Evolutionary conservation across 1,284 basidiomycete species (phyloP).

Genomic region (Thecaphora thlaspeos): DNA sequence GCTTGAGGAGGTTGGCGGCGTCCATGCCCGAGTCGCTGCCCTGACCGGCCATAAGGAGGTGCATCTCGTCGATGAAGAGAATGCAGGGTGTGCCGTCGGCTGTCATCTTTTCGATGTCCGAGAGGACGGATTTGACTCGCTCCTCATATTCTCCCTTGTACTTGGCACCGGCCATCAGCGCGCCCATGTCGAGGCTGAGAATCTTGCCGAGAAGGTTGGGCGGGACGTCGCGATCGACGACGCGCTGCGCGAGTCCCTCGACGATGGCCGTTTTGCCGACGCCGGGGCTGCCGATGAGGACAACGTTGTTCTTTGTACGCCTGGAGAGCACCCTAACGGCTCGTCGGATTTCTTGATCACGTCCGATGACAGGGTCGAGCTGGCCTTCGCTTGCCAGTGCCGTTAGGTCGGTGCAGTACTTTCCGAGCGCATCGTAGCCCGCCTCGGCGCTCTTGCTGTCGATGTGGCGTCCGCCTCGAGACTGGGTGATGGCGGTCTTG

Average conservation of each 20-base stretch:
- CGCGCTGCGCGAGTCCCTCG: slow-evolving; percentile 93
- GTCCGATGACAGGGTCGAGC: slow-evolving; percentile 65
- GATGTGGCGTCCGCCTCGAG: slow-evolving; percentile 76
- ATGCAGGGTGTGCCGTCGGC: slow-evolving; percentile 82
- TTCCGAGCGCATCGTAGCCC: slow-evolving; percentile 57
- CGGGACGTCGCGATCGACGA: slow-evolving; percentile 91
- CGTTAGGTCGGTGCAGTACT: slow-evolving; percentile 61
- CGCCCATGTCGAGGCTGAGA: slow-evolving; percentile 83
- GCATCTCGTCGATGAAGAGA: slow-evolving; percentile 86
- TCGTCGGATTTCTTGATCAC: slow-evolving; percentile 54
- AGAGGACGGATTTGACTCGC: slow-evolving; percentile 84
- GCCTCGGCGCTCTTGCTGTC: slow-evolving; percentile 70
- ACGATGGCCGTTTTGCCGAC: slow-evolving; percentile 70
- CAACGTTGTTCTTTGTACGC: slow-evolving; percentile 85
- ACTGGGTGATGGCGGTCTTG: slow-evolving; percentile 76
- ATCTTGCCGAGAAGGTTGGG: slow-evolving; percentile 79
- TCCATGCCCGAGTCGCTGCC: slow-evolving; percentile 53
- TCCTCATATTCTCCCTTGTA: slow-evolving; percentile 98
- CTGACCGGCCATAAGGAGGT: slow-evolving; percentile 54
- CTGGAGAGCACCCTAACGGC: slow-evolving; percentile 56
- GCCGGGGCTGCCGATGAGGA: slow-evolving; percentile 70
- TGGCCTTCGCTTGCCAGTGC: slow-evolving; percentile 64
- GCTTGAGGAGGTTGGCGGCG: slow-evolving; percentile 57
- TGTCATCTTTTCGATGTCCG: slow-evolving; percentile 86
- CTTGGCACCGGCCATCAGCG: slow-evolving; percentile 92